Base-by-base conservation (phyloP, 805 yeast species). In the Kazachstania bromeliacearum region DNA sequence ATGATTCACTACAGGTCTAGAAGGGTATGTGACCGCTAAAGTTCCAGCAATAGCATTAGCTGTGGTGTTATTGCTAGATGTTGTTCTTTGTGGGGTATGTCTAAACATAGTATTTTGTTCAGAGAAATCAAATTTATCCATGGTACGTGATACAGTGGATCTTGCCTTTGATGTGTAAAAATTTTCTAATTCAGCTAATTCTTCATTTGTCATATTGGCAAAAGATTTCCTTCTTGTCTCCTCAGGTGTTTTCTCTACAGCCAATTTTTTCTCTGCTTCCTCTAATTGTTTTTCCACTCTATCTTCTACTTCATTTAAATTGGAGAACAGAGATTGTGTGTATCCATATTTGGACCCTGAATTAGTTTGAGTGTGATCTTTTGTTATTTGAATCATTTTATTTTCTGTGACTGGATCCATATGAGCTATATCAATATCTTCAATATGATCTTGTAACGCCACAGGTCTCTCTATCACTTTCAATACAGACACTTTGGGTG, bases 291-390 rank as follows among this genome's bases (percentile, higher is more conserved):
- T 38, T 23, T 41, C 41, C 16, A 43, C 33, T 38, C 53, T 45
- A 43, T 59, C 64, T 38, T 59, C 64, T 6, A 55, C 44, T 44
- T 59, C 64, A 34, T 53, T 52, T 34, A 58, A 38, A 24, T 59
- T 54, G 3, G 58, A 48, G 31, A 57, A 59, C 16, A 53, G 50
- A 4, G 55, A 45, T 38, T 57, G 60, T 2, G 60, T 52, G 30
- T 45, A 55, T 8, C 57, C 56, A 21, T 29, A 29, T 21, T 47
- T 48, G 4, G 57, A 50, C 4, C 62, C 62, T 0, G 62, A 52
- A 33, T 57, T 57, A 6, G 39, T 37, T 35, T 49, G 57, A 6
- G 62, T 57, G 34, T 55, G 55, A 20, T 39, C 39, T 26, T 48
- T 42, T 5, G 62, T 57, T 19, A 42, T 29, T 22, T 40, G 41